Evolutionary conservation across 371 early-diverging fungal genomes (phyloP), one percentile per base, ranked within the genome.

Genomic region (Rhizomucor pusillus): DNA sequence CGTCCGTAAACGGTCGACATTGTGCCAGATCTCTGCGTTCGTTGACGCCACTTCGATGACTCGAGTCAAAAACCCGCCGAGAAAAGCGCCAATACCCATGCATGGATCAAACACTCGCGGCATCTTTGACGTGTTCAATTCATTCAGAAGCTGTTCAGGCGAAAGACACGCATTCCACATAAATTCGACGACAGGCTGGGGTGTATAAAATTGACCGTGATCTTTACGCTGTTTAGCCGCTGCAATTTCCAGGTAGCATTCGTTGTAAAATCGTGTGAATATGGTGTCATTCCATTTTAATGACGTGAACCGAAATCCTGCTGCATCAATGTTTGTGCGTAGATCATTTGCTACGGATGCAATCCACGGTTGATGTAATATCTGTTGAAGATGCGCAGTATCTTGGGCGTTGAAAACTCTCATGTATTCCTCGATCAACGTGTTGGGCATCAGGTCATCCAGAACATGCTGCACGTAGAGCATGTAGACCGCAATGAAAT

Each of bases 121-220:
- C 35, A 73, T 62, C 41, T 19, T 14, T 11, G 16, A 14, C 3
- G 41, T 19, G 5, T 3, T 19, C 41, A 41, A 41, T 16, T 12
- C 19, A 18, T 13, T 29, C 34, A 14, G n/a, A 24, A 18, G 48
- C 12, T 34, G 24, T 18, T 19, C 14, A 19, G 34, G 24, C 18
- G 34, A 19, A 25, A 59, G 56, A 41, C 66, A 73, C 37, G 69
- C 56, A 35, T 62, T 64, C 86, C 86, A 86, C 86, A 86, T 86
- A 43, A 84, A 86, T 12, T 68, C 62, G 12, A 86, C 79, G 7
- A 84, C 74, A 6, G 65, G 62, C n/a, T 76, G 70, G 9, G 86
- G 86, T 19, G 86, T 84, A 57, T 85, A 85, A 50, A 79, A 85
- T 54, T 85, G 86, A 1, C 84, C 86, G 45, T 85, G 84, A 25